Evolutionary conservation across 805 yeast genomes (phyloP), one percentile per base, ranked within the genome.

Genomic region (Wickerhamiella hasegawae): DNA sequence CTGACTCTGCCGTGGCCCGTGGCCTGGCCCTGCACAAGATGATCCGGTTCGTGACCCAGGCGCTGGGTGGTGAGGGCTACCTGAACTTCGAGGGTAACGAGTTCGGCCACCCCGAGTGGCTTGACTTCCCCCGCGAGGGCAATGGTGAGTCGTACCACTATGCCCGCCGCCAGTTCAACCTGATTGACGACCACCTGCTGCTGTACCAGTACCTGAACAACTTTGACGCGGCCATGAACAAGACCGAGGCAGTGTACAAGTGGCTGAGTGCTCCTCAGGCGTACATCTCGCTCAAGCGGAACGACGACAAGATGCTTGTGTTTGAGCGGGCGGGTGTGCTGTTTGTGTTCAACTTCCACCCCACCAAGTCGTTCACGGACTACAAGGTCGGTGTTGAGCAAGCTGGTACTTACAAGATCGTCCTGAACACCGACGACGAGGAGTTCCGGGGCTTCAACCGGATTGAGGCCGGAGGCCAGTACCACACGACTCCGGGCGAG

Each of bases 41-140:
- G 72, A 90, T 87, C 42, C 68, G 98, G 44, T 64, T 90, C 37
- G 48, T 85, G 17, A 87, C 97, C 1, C 85, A 82, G 48, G 63
- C 85, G 1, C 63, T 87, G n/a, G 97, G 97, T 32, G 98, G 98
- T 38, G 97, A 87, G 58, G 95, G 94, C 0, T 87, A 87, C 52
- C 68, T 87, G 52, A 87, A 85, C 54, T 87, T 87, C 54, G 96
- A 87, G 63, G 97, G 98, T 39, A 87, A 87, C 51, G 98, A 87
- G 59, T 87, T 90, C 60, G 98, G 98, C 14, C 98, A 87, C 51
- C 98, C 97, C 3, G 98, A 87, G 55, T 87, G 98, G 98, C 69
- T 90, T 35, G 98, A 87, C 57, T 90, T 87, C 66, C 97, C 98
- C 11, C 73, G 95, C 49, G 76, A 45, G 20, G 95, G 94, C 24